Percentiles rank a stretch among this genome's conserved stretches.
Evolutionary conservation across 768 basidiomycete species (phyloP).

Genomic region (Floccularia luteovirens): DNA sequence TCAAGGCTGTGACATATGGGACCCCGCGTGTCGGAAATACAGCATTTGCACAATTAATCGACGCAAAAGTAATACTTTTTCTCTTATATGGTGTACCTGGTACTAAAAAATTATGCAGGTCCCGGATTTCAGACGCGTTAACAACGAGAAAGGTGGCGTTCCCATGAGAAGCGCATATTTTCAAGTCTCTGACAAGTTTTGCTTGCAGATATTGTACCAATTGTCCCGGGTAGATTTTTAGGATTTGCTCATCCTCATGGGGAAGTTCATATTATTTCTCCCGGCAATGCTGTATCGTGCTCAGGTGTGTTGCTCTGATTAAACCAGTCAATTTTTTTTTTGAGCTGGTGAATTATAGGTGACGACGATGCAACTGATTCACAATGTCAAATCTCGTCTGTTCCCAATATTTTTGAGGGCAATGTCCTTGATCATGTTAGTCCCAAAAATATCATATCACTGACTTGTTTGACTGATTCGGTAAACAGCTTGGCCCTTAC

Average conservation of each 20-base stretch:
- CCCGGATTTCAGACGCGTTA: conserved; percentile 29
- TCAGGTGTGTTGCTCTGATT: conserved; percentile 17
- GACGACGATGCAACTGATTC: conserved; percentile 48
- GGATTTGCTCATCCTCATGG: conserved; percentile 47
- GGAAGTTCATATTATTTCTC: conserved; percentile 44
- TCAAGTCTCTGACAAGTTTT: background rate
- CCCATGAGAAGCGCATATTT: background rate
- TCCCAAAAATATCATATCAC: background rate
- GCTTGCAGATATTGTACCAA: conserved; percentile 39
- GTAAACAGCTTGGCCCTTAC: conserved; percentile 36
- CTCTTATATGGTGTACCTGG: too few relatives aligned
- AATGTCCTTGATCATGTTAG: conserved; percentile 45
- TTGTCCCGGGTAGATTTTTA: conserved; percentile 42
- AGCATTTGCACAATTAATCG: conserved; percentile 34
- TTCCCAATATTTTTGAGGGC: conserved; percentile 44
- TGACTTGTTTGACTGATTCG: background rate
- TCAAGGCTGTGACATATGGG: conserved; percentile 32
- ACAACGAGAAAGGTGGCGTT: conserved; percentile 30
- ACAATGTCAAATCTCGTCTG: conserved; percentile 45
- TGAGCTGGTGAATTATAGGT: conserved; percentile 17
- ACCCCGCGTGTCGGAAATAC: conserved; percentile 37
- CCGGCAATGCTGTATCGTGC: conserved; percentile 26
- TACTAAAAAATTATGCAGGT: conserved; percentile 13
- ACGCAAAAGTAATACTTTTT: conserved; percentile 29
- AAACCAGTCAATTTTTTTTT: background rate